These are phyloP conservation scores for Rhynchosporium secalis DNA, from an alignment of 2,329 filamentous ascomycete genomes.

Conservation along the genomic window DNA sequence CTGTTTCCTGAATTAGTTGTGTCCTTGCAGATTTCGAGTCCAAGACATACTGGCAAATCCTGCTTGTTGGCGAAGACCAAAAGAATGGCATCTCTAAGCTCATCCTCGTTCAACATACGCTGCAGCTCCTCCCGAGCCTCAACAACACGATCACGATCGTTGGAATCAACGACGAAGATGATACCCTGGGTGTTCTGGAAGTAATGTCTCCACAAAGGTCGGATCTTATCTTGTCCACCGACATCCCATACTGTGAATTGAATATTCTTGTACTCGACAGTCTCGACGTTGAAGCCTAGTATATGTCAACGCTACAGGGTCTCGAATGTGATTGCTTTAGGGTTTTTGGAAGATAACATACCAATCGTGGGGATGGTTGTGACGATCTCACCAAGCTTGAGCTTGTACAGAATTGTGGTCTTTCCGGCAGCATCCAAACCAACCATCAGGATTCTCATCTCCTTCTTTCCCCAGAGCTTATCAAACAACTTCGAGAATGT, in stretches of 20 bases:
- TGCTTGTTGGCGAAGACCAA: constrained; percentile 99
- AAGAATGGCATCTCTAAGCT: constrained; percentile 95
- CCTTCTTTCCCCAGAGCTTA: constrained; percentile 98
- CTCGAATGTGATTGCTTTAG: constrained; percentile 28
- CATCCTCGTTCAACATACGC: constrained; percentile 98
- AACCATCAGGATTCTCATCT: constrained; percentile 99
- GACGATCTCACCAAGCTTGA: constrained; percentile 99
- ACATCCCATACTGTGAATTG: constrained; percentile 99
- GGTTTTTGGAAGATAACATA: constrained; percentile 47
- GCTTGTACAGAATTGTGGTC: constrained; percentile 99
- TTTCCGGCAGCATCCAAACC: constrained; percentile 99
- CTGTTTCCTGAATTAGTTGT: constrained; percentile 50
- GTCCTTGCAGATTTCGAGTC: background rate
- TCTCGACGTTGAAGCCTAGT: constrained; percentile 98
- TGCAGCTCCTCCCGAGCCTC: constrained; percentile 96
- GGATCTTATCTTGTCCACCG: constrained; percentile 99
- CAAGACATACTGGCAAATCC: constrained; percentile 83
- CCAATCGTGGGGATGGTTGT: constrained; percentile 98
- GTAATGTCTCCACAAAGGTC: constrained; percentile 99
- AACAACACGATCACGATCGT: constrained; percentile 96
- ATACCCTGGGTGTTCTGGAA: constrained; percentile 99
- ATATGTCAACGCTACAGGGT: constrained; percentile 18
- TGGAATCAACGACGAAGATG: constrained; percentile 99
- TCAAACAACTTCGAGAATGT: constrained; percentile 96
- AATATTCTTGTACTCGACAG: constrained; percentile 99